Evolutionary conservation across 2,329 filamentous ascomycete species (phyloP).

Genomic region (Fusarium staphyleae): DNA sequence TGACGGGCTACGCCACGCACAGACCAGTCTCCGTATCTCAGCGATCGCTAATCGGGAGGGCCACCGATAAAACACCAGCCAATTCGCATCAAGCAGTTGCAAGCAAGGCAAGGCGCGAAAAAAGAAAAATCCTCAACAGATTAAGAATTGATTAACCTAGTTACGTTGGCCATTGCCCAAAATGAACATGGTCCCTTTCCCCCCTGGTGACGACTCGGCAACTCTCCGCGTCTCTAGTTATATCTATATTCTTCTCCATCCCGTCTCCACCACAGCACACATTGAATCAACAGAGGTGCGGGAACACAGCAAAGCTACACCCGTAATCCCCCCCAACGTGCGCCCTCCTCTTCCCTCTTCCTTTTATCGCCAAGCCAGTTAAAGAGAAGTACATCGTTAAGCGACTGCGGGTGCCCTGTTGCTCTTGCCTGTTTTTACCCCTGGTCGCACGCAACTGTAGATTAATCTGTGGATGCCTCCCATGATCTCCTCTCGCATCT

Average conservation of each 20-base stretch:
- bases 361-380: no score
- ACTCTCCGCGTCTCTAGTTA: slow-evolving; percentile 22
- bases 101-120: not conserved
- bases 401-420: no score
- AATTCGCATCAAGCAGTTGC: not conserved
- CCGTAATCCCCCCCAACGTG: not conserved
- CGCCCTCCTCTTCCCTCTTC: not conserved
- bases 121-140: slow-evolving; percentile 25
- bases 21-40: slow-evolving; percentile 20
- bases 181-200: not conserved
- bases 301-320: not conserved
- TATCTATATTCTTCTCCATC: not conserved
- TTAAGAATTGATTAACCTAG: no score
- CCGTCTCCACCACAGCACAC: slow-evolving; percentile 2
- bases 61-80: slow-evolving; percentile 1
- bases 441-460: slow-evolving; percentile 5
- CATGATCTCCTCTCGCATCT: slow-evolving; percentile 38
- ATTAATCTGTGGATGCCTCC: slow-evolving; percentile 26
- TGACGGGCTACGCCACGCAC: slow-evolving; percentile 20
- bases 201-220: slow-evolving; percentile 20
- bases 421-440: slow-evolving; percentile 13
- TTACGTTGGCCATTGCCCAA: not conserved
- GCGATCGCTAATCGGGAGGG: not conserved
- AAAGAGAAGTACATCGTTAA: no score
- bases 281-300: not conserved